A percentile compares a stretch with the other conserved stretches of the same genome.
Evolutionary conservation across 2,329 filamentous ascomycete genomes (phyloP).

Genomic region (Plectosphaerella cucumerina): DNA sequence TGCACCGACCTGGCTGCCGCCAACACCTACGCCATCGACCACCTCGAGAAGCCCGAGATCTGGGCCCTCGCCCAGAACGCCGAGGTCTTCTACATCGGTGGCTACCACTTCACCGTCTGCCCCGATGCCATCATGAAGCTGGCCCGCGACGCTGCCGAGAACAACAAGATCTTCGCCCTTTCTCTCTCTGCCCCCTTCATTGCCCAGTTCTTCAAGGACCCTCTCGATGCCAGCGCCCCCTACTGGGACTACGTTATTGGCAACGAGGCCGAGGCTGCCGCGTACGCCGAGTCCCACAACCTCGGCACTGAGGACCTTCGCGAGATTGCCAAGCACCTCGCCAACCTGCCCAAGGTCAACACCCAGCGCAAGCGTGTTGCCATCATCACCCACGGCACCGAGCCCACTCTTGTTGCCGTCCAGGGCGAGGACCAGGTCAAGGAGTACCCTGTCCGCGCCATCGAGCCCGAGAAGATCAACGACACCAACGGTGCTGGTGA

Average conservation of each 20-base stretch:
- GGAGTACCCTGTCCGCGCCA: slow-evolving; percentile 77
- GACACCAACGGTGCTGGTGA: slow-evolving; percentile 98
- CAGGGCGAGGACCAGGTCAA: slow-evolving; percentile 67
- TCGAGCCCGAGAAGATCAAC: slow-evolving; percentile 74
- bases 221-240: slow-evolving; percentile 75
- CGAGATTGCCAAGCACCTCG: slow-evolving; percentile 81
- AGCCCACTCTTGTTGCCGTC: slow-evolving; percentile 80
- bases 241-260: slow-evolving; percentile 97
- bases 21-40: slow-evolving; percentile 94
- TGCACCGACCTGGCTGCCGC: slow-evolving; percentile 93
- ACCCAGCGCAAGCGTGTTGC: slow-evolving; percentile 75
- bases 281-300: slow-evolving; percentile 79
- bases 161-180: slow-evolving; percentile 89
- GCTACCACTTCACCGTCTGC: slow-evolving; percentile 96
- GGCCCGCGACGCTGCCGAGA: slow-evolving; percentile 80
- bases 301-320: slow-evolving; percentile 73
- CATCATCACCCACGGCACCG: slow-evolving; percentile 92
- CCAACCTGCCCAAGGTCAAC: slow-evolving; percentile 91
- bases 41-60: slow-evolving; percentile 85
- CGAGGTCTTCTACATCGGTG: slow-evolving; percentile 87
- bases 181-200: slow-evolving; percentile 96
- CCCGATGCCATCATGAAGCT: slow-evolving; percentile 86
- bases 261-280: slow-evolving; percentile 90
- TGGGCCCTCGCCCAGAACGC: slow-evolving; percentile 90
- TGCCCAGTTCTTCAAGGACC: slow-evolving; percentile 95